These are phyloP conservation scores for Phytophthora idaei DNA, from an alignment of 352 stramenopile genomes.

Conservation along the genomic window DNA sequence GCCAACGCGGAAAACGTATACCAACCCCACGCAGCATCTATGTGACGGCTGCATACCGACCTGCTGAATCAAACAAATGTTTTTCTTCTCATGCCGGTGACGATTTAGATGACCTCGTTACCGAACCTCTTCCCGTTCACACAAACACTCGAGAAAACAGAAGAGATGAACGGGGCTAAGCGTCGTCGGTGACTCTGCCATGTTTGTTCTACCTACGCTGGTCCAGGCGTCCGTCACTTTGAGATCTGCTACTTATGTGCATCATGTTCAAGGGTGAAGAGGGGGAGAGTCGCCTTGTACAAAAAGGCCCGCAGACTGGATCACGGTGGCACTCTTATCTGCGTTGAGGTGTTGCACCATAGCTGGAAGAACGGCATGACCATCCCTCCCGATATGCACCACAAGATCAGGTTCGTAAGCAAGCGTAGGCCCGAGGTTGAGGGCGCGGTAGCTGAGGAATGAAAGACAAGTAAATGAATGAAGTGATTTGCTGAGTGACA, in stretches of 20 bases:
- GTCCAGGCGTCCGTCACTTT: background rate
- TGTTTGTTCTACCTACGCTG: background rate
- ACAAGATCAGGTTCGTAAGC: slow-evolving; percentile 19
- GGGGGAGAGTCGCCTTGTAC: background rate
- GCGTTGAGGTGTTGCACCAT: background rate
- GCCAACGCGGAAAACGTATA: background rate
- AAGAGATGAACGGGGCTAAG: background rate
- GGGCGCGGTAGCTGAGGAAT: background rate
- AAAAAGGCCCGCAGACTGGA: background rate
- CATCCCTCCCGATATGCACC: slow-evolving; percentile 5
- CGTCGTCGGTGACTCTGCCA: background rate
- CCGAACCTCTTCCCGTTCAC: background rate
- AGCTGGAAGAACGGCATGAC: background rate
- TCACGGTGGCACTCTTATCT: background rate
- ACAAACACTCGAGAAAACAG: background rate
- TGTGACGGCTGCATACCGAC: background rate
- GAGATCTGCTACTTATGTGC: slow-evolving; percentile 6
- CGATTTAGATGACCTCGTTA: background rate
- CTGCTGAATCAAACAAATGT: background rate
- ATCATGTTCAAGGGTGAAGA: background rate
- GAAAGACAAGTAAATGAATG: background rate
- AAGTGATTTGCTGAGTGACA: background rate
- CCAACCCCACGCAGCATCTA: background rate
- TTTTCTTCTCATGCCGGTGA: background rate
- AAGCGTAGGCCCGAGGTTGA: background rate